A percentile compares a stretch with the other conserved stretches of the same genome.
Conservation (phyloP, 768 basidiomycete genomes). For the Hypholoma fasciculare region DNA sequence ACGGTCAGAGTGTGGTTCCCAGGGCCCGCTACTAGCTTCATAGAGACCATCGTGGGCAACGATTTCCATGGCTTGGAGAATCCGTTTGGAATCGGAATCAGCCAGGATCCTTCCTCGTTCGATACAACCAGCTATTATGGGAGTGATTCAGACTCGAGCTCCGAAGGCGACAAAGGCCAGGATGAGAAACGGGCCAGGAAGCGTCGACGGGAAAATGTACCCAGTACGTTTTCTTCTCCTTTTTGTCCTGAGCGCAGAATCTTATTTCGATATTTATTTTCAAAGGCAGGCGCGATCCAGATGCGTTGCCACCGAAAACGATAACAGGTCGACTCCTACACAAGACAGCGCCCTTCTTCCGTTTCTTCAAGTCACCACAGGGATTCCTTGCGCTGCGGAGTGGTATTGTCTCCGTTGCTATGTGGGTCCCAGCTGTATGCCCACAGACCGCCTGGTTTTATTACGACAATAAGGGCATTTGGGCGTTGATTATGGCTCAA, state of each 20-base stretch:
- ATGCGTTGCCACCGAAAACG: slow-evolving; percentile 41
- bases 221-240: slow-evolving; percentile 6
- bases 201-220: slow-evolving; percentile 1
- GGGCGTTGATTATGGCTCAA: slow-evolving; percentile 48
- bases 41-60: slow-evolving; percentile 31
- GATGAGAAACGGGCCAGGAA: slow-evolving; percentile 13
- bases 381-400: slow-evolving; percentile 41
- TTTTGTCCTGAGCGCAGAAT: background rate
- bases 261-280: background rate
- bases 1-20: slow-evolving; percentile 42
- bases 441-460: slow-evolving; percentile 39
- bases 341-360: slow-evolving; percentile 30
- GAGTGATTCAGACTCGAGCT: slow-evolving; percentile 5
- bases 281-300: slow-evolving; percentile 33
- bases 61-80: slow-evolving; percentile 23
- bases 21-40: slow-evolving; percentile 37
- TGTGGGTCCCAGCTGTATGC: slow-evolving; percentile 43
- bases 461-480: slow-evolving; percentile 41
- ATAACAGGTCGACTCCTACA: slow-evolving; percentile 32
- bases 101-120: slow-evolving; percentile 35
- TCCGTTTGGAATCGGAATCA: slow-evolving; percentile 37
- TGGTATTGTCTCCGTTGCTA: slow-evolving; percentile 38
- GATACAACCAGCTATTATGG: slow-evolving; percentile 1
- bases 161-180: background rate
- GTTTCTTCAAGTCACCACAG: slow-evolving; percentile 40